Conservation (phyloP, 2,329 filamentous ascomycete genomes). For the Aureobasidium sp. region DNA sequence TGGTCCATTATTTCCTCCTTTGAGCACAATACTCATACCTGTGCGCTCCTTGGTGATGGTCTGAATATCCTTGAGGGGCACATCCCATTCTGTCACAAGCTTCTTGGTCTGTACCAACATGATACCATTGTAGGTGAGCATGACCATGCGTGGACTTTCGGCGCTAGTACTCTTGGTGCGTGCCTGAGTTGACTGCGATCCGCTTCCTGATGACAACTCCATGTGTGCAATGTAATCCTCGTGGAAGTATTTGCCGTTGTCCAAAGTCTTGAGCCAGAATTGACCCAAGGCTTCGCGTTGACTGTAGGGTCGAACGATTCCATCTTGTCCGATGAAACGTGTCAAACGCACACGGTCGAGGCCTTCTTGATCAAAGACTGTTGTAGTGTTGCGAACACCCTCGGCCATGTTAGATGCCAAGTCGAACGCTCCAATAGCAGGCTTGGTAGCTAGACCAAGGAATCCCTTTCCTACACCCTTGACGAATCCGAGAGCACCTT, state of each 20-base stretch:
- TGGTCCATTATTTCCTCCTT: conserved; percentile 86
- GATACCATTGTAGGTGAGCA: conserved; percentile 57
- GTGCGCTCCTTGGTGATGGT: conserved; percentile 96
- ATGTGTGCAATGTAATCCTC: conserved; percentile 96
- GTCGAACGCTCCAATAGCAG: conserved; percentile 92
- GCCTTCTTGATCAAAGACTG: conserved; percentile 90
- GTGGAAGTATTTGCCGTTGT: conserved; percentile 96
- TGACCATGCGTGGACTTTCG: conserved; percentile 57
- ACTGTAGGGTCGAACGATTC: conserved; percentile 88
- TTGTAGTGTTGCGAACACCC: conserved; percentile 96
- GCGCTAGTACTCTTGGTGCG: conserved; percentile 14
- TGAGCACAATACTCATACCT: conserved; percentile 78
- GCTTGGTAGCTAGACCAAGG: conserved; percentile 90
- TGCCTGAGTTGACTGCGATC: conserved; percentile 29
- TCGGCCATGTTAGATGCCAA: conserved; percentile 95
- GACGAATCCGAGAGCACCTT: conserved; percentile 88
- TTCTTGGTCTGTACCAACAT: conserved; percentile 83
- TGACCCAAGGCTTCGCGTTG: conserved; percentile 93
- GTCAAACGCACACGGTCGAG: conserved; percentile 91
- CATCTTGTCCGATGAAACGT: conserved; percentile 84
- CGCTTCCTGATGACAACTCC: conserved; percentile 58
- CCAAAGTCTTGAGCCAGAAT: conserved; percentile 97
- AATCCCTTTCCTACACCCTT: conserved; percentile 96
- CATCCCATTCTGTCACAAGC: conserved; percentile 88
- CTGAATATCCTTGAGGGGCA: conserved; percentile 89